phyloP scores from a whole-genome alignment of 1,139 yeast species.

The Candida sp. region DNA sequence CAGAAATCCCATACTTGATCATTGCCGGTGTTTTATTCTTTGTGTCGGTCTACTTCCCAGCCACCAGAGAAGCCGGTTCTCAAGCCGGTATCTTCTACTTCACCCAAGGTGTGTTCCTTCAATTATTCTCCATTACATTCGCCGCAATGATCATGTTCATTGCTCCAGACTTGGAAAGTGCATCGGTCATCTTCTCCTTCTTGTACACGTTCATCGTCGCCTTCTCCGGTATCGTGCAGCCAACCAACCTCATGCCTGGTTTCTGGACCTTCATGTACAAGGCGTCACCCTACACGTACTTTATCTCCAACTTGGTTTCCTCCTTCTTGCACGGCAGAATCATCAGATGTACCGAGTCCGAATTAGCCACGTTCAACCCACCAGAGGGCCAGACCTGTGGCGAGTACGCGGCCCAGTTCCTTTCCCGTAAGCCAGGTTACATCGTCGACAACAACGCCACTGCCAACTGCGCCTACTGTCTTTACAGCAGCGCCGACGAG shows the following conservation, averaged over 20 bases:
- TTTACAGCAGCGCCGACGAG: conserved; percentile 54
- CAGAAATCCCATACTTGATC: conserved; percentile 61
- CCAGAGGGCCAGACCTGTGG: conserved; percentile 66
- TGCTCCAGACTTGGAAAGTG: conserved; percentile 67
- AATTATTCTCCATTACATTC: conserved; percentile 55
- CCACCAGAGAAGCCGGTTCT: conserved; percentile 36
- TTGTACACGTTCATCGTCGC: conserved; percentile 56
- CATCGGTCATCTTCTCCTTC: conserved; percentile 58
- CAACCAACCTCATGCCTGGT: conserved; percentile 60
- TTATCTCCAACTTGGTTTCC: conserved; percentile 61
- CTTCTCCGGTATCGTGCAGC: conserved; percentile 71
- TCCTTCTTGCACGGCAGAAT: conserved; percentile 56
- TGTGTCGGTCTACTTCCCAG: conserved; percentile 60
- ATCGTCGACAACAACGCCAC: conserved; percentile 57
- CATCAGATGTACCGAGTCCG: conserved; percentile 56
- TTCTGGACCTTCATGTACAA: conserved; percentile 73
- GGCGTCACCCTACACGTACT: conserved; percentile 71
- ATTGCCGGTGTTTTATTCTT: conserved; percentile 56
- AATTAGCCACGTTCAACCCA: conserved; percentile 56
- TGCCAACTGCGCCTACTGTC: conserved; percentile 61
- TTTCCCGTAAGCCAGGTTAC: conserved; percentile 48
- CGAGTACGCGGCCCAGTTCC: conserved; percentile 41
- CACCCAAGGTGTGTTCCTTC: conserved; percentile 58
- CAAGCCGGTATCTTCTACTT: conserved; percentile 59
- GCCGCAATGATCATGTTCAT: conserved; percentile 58